Conservation (phyloP, 2,329 filamentous ascomycete species). For the Nothopassalora personata region DNA sequence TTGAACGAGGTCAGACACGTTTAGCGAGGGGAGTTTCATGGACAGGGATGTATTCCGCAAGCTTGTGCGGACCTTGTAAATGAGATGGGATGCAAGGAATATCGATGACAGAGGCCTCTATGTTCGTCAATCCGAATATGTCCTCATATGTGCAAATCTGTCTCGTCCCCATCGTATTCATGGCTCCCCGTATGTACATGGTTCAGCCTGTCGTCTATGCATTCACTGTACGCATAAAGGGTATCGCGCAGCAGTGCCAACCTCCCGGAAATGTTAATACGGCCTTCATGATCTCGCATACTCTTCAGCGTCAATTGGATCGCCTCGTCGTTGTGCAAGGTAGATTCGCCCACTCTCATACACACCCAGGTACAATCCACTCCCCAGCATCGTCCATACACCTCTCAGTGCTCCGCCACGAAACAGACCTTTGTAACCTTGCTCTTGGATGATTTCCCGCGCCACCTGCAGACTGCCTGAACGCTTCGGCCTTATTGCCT, state of each 20-base stretch:
- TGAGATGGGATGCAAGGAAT: too few relatives aligned
- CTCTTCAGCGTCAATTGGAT: constrained; percentile 33
- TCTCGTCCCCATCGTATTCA: background rate
- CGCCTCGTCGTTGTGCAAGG: constrained; percentile 41
- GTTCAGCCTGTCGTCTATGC: background rate
- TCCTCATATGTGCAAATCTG: background rate
- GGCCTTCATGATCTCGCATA: constrained; percentile 8
- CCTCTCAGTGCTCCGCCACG: constrained; percentile 67
- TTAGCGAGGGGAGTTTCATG: too few relatives aligned
- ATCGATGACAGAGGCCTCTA: too few relatives aligned
- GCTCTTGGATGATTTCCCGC: constrained; percentile 58
- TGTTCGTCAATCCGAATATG: background rate
- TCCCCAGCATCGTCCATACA: constrained; percentile 76
- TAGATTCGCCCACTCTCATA: constrained; percentile 71
- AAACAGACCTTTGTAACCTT: constrained; percentile 70
- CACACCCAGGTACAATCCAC: constrained; percentile 76
- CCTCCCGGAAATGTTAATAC: background rate
- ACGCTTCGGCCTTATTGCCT: constrained; percentile 29
- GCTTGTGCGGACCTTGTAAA: too few relatives aligned
- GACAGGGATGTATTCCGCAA: too few relatives aligned
- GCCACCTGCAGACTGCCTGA: constrained; percentile 54
- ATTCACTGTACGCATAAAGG: background rate
- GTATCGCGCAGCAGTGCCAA: background rate
- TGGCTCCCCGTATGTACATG: background rate
- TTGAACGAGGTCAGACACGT: too few relatives aligned